A percentile compares a stretch with the other conserved stretches of the same genome.
Evolutionary conservation across 2,329 filamentous ascomycete genomes (phyloP).

Genomic region (Curvularia eragrostidis): DNA sequence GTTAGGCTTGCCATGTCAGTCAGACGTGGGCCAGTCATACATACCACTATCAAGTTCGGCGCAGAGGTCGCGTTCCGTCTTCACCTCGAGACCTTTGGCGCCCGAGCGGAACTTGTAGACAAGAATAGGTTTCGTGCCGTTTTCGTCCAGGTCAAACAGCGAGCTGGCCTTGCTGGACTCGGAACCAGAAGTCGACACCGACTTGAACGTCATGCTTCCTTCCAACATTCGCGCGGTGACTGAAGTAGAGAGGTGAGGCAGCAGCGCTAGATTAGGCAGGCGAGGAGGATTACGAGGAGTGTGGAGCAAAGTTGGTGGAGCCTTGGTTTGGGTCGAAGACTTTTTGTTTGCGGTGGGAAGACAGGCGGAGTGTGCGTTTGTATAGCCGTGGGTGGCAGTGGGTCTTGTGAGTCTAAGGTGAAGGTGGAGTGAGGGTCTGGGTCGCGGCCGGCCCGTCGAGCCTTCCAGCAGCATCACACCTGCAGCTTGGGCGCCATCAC

Average conservation of each 20-base stretch:
- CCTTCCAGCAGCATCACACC: slow-evolving; percentile 27
- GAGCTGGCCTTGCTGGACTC: slow-evolving; percentile 48
- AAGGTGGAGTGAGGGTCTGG: slow-evolving; percentile 37
- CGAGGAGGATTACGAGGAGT: slow-evolving; percentile 16
- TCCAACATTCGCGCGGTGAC: slow-evolving; percentile 19
- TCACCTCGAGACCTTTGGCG: slow-evolving; percentile 48
- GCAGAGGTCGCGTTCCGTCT: slow-evolving; percentile 55
- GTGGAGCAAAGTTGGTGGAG: slow-evolving; percentile 8
- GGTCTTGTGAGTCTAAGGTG: slow-evolving; percentile 37
- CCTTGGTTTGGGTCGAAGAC: slow-evolving; percentile 14
- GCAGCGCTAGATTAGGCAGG: background rate
- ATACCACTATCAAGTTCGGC: slow-evolving; percentile 47
- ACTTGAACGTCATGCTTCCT: slow-evolving; percentile 53
- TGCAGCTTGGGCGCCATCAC: slow-evolving; percentile 13
- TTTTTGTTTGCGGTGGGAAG: slow-evolving; percentile 30
- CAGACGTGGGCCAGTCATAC: slow-evolving; percentile 16
- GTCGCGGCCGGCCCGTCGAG: slow-evolving; percentile 21
- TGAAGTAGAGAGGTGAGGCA: slow-evolving; percentile 33
- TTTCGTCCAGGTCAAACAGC: slow-evolving; percentile 55
- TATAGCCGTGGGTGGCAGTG: slow-evolving; percentile 35
- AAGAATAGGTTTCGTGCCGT: slow-evolving; percentile 53
- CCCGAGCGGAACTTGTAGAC: slow-evolving; percentile 56
- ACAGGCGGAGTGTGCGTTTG: slow-evolving; percentile 36
- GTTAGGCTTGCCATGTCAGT: slow-evolving; percentile 17
- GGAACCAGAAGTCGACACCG: slow-evolving; percentile 51